Conservation (phyloP, 2,329 filamentous ascomycete genomes). For the Pseudopithomyces chartarum region DNA sequence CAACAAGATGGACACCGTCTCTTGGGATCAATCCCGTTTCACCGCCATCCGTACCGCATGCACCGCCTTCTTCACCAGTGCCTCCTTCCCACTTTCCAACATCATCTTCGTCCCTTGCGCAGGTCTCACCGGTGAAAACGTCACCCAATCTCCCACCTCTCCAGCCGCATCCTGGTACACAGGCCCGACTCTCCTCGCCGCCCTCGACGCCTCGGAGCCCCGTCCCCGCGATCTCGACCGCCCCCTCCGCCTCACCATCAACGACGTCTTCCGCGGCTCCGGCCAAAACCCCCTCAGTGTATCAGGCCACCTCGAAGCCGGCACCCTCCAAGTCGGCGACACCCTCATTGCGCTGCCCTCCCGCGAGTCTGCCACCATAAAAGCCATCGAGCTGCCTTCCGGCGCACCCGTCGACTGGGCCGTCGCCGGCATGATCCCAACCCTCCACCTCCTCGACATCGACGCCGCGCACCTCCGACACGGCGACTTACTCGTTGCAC, state of each 20-base stretch:
- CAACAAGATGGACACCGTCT: conserved; percentile 90
- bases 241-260: conserved; percentile 83
- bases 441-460: conserved; percentile 82
- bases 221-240: conserved; percentile 72
- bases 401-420: conserved; percentile 80
- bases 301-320: conserved; percentile 83
- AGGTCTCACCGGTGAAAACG: conserved; percentile 86
- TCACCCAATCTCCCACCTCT: conserved; percentile 65
- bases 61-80: conserved; percentile 77
- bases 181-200: conserved; percentile 78
- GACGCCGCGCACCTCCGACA: conserved; percentile 77
- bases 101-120: conserved; percentile 89
- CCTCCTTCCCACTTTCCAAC: conserved; percentile 81
- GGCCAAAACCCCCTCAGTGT: conserved; percentile 82
- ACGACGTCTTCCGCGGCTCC: conserved; percentile 82
- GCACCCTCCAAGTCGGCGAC: conserved; percentile 84
- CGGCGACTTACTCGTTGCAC: conserved; percentile 84
- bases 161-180: conserved; percentile 72
- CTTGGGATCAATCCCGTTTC: conserved; percentile 83
- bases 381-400: conserved; percentile 74
- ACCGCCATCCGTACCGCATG: conserved; percentile 85
- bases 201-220: conserved; percentile 82
- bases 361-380: conserved; percentile 79
- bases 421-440: conserved; percentile 87
- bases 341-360: conserved; percentile 78